These are phyloP conservation scores for Penicillium tannophilum DNA, from an alignment of 495 filamentous ascomycete species.

Conservation along the genomic window DNA sequence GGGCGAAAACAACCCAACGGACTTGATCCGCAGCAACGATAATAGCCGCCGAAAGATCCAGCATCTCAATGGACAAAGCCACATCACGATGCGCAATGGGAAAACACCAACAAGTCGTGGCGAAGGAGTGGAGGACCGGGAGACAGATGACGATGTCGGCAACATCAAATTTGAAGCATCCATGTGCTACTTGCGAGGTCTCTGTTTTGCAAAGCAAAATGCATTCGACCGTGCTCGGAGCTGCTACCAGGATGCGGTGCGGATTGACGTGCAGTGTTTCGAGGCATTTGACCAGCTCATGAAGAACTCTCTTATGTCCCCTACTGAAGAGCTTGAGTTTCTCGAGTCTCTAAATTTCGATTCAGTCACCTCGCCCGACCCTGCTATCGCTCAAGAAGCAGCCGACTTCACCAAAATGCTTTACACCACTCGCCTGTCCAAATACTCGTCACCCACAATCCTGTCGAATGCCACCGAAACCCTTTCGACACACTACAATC, in stretches of 20 bases:
- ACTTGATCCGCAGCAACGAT: slow-evolving; percentile 72
- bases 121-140: slow-evolving; percentile 56
- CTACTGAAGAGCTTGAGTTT: slow-evolving; percentile 92
- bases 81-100: slow-evolving; percentile 51
- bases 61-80: slow-evolving; percentile 52
- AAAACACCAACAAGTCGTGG: slow-evolving; percentile 46
- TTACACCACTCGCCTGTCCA: slow-evolving; percentile 94
- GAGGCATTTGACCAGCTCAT: slow-evolving; percentile 98
- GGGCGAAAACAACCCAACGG: slow-evolving; percentile 87
- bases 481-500: slow-evolving; percentile 89
- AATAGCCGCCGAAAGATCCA: slow-evolving; percentile 64
- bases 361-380: slow-evolving; percentile 63
- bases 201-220: slow-evolving; percentile 97
- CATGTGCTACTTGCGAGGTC: slow-evolving; percentile 94
- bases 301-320: slow-evolving; percentile 97
- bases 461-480: slow-evolving; percentile 89
- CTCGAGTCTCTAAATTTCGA: slow-evolving; percentile 92
- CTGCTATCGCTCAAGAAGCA: slow-evolving; percentile 72
- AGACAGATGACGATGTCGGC: slow-evolving; percentile 62
- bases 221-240: slow-evolving; percentile 96
- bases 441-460: slow-evolving; percentile 84
- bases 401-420: slow-evolving; percentile 95
- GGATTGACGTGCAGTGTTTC: slow-evolving; percentile 97
- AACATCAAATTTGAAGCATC: slow-evolving; percentile 86
- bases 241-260: slow-evolving; percentile 95